phyloP scores from a whole-genome alignment of 2,329 filamentous ascomycete species.

The Pseudogymnoascus verrucosus region DNA sequence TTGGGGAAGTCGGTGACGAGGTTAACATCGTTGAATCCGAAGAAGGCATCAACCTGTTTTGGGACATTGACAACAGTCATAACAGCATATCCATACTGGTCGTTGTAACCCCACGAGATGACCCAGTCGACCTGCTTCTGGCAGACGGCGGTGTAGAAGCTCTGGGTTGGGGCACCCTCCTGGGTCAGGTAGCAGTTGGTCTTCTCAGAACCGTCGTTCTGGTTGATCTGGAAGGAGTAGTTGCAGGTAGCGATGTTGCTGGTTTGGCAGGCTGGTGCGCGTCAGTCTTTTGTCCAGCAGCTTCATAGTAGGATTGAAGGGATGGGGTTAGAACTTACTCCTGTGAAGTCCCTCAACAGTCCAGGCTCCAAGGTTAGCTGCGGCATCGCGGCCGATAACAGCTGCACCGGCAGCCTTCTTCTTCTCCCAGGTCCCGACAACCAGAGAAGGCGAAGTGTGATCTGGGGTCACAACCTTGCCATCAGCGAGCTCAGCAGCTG shows the following conservation, averaged over 20 bases:
- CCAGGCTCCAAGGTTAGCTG: neutral
- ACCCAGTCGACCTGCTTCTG: neutral
- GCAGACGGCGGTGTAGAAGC: slow-evolving; percentile 4
- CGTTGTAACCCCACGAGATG: slow-evolving; percentile 8
- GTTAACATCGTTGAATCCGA: slow-evolving; percentile 9
- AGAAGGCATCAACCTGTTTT: neutral
- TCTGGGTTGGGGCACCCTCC: neutral
- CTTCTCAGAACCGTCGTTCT: neutral
- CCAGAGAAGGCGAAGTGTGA: neutral
- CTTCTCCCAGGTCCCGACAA: neutral
- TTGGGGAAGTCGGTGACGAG: neutral
- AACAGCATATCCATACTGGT: neutral
- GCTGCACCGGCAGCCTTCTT: neutral
- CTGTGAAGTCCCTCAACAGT: neutral
- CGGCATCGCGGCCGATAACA: neutral
- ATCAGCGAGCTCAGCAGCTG: slow-evolving; percentile 6
- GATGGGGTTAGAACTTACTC: neutral
- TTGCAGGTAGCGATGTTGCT: neutral
- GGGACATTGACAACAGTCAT: slow-evolving; percentile 7
- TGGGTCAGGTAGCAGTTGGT: neutral
- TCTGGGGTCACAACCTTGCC: slow-evolving; percentile 7
- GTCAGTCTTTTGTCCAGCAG: neutral
- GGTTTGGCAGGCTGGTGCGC: neutral
- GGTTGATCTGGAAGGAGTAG: slow-evolving; percentile 5
- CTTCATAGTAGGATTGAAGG: neutral